Evolutionary conservation across 192 early-diverging fungal genomes (phyloP).

Genomic region (Chytriomyces confervae): DNA sequence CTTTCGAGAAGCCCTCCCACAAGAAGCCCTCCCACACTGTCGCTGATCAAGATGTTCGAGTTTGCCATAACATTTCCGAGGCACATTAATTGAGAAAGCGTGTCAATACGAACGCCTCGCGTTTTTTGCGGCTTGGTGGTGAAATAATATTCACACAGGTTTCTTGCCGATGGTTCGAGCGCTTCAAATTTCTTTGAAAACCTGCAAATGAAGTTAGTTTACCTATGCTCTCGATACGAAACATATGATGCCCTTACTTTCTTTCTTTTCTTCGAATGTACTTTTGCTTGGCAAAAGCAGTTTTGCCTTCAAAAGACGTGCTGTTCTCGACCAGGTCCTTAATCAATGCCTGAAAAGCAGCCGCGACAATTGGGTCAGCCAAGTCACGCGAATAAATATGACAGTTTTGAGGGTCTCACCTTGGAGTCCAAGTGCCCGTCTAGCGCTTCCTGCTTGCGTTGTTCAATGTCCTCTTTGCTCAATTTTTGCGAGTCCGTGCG

Average conservation of each 20-base stretch:
- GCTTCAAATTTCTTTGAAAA: conserved; percentile 81
- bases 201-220: conserved; percentile 35
- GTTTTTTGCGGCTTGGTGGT: conserved; percentile 78
- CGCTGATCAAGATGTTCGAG: conserved; percentile 76
- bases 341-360: conserved; percentile 66
- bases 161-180: conserved; percentile 73
- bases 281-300: conserved; percentile 88
- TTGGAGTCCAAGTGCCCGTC: conserved; percentile 49
- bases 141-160: conserved; percentile 79
- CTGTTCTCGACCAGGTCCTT: conserved; percentile 78
- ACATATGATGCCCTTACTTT: conserved; percentile 53
- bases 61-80: conserved; percentile 80
- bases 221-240: not conserved
- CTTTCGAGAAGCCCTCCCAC: conserved; percentile 81
- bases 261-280: conserved; percentile 84
- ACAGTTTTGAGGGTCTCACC: not conserved
- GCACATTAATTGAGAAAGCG: conserved; percentile 87
- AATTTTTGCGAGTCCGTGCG: conserved; percentile 75
- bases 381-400: not conserved
- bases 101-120: conserved; percentile 81
- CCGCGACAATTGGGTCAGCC: not conserved
- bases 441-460: conserved; percentile 73
- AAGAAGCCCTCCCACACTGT: conserved; percentile 90
- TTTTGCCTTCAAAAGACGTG: conserved; percentile 82
- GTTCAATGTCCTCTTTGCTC: conserved; percentile 76